A percentile compares a stretch with the other conserved stretches of the same genome.
phyloP scores from a whole-genome alignment of 2,329 filamentous ascomycete genomes.

The Diaporthe sp. region DNA sequence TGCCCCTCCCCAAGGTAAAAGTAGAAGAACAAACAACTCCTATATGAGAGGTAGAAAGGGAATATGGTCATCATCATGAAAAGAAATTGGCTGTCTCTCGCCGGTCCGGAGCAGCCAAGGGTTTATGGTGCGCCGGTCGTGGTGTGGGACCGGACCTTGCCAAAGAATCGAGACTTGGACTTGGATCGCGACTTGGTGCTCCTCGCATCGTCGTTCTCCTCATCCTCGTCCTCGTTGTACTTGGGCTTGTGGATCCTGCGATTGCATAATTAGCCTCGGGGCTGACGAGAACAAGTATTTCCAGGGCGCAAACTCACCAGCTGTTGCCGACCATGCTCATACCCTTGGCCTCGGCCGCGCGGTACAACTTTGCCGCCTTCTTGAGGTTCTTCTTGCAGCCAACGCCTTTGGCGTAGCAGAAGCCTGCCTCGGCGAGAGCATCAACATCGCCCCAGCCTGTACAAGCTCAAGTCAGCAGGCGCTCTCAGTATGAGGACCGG shows the following conservation, averaged over 20 bases:
- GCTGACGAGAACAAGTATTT: not conserved
- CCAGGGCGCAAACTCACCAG: constrained; percentile 74
- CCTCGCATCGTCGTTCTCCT: constrained; percentile 65
- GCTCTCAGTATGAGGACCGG: constrained; percentile 35
- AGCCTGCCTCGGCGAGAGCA: constrained; percentile 92
- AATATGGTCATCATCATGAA: constrained; percentile 38
- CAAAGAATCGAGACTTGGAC: constrained; percentile 78
- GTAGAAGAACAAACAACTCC: constrained; percentile 33
- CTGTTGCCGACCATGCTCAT: constrained; percentile 99
- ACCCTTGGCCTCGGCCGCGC: constrained; percentile 89
- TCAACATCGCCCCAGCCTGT: constrained; percentile 93
- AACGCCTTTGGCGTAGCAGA: constrained; percentile 93
- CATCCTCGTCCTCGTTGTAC: constrained; percentile 77
- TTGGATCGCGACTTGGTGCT: constrained; percentile 75
- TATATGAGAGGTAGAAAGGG: constrained; percentile 30
- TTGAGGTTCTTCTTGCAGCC: constrained; percentile 97
- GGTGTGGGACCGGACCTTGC: constrained; percentile 43
- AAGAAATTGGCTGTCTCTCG: not conserved
- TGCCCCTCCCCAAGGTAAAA: constrained; percentile 30
- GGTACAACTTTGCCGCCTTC: constrained; percentile 92
- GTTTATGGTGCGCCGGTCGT: constrained; percentile 38
- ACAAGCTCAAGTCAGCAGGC: constrained; percentile 42
- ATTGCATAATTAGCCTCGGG: constrained; percentile 37
- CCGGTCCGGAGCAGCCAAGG: constrained; percentile 7
- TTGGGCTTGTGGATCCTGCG: constrained; percentile 95